Evolutionary conservation across 306 rosid species (phyloP).

Genomic region (Begonia peltatifolia): DNA sequence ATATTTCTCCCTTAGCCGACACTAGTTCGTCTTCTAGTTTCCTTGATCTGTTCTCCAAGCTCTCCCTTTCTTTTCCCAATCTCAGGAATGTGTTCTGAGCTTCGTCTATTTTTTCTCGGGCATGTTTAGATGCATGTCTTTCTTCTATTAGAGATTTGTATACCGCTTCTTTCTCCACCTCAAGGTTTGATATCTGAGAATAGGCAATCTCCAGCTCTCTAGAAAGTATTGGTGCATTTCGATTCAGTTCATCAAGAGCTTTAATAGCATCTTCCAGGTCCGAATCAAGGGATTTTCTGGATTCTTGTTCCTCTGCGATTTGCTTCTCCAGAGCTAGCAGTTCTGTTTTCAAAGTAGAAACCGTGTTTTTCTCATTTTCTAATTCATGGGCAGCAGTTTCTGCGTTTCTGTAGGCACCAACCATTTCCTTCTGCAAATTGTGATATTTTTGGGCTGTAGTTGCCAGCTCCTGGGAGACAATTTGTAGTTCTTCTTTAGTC

Average conservation of each 20-base stretch:
- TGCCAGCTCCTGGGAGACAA: constrained; percentile 29
- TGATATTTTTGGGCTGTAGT: constrained; percentile 30
- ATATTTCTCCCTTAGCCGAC: constrained; percentile 66
- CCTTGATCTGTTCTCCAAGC: constrained; percentile 44
- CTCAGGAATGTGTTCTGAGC: constrained; percentile 57
- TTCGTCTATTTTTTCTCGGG: constrained; percentile 59
- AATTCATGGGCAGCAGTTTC: constrained; percentile 39
- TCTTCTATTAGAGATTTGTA: constrained; percentile 42
- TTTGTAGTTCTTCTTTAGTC: constrained; percentile 37
- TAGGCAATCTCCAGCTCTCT: constrained; percentile 40
- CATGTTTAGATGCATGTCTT: constrained; percentile 41
- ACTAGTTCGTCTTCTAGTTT: constrained; percentile 58
- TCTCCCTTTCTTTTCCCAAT: constrained; percentile 57
- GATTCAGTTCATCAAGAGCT: constrained; percentile 73
- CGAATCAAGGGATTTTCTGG: constrained; percentile 36
- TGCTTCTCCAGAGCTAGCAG: constrained; percentile 48
- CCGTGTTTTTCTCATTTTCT: constrained; percentile 42
- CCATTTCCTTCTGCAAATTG: constrained; percentile 50
- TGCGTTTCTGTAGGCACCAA: constrained; percentile 41
- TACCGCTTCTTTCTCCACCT: constrained; percentile 56
- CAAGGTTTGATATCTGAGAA: constrained; percentile 41
- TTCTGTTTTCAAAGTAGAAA: constrained; percentile 40
- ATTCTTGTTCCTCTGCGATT: constrained; percentile 38
- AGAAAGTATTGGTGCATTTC: constrained; percentile 44
- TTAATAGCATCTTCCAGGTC: constrained; percentile 64